These are phyloP conservation scores for Phaseolus coccineus DNA, from an alignment of 331 rosid genomes.

Conservation along the genomic window DNA sequence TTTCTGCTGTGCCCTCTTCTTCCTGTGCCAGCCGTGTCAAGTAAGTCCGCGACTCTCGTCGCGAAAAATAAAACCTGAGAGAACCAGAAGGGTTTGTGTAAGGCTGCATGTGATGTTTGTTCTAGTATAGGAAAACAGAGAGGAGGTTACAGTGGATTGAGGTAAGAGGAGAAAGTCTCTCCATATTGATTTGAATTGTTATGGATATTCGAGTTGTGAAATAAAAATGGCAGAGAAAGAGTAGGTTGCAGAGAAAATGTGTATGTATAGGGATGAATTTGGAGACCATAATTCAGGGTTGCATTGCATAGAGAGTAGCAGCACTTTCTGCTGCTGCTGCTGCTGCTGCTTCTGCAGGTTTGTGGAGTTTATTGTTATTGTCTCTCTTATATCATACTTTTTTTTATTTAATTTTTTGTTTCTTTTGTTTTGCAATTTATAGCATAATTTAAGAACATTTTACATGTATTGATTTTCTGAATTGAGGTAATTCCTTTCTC, in stretches of 20 bases:
- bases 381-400: constrained; percentile 70
- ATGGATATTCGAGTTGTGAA: constrained; percentile 87
- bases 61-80: constrained; percentile 51
- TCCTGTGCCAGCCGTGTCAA: constrained; percentile 42
- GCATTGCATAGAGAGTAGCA: constrained; percentile 62
- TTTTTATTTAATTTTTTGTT: constrained; percentile 54
- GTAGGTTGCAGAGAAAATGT: constrained; percentile 73
- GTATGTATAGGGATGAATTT: constrained; percentile 90
- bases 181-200: constrained; percentile 86
- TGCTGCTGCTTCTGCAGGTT: constrained; percentile 56
- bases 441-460: constrained; percentile 73
- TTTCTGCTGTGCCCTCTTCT: constrained; percentile 50
- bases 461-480: constrained; percentile 72
- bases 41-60: constrained; percentile 72
- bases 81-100: constrained; percentile 45
- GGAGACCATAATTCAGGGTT: constrained; percentile 73
- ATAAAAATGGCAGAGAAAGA: constrained; percentile 82
- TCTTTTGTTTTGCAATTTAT: constrained; percentile 60
- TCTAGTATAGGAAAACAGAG: constrained; percentile 34
- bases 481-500: constrained; percentile 47
- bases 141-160: constrained; percentile 59
- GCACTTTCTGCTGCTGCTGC: constrained; percentile 41
- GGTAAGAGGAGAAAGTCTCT: constrained; percentile 79
- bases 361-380: constrained; percentile 68
- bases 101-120: constrained; percentile 41